Percentiles rank a stretch among this genome's conserved stretches.
Evolutionary conservation across 2,329 filamentous ascomycete genomes (phyloP).

Genomic region (Fusarium odoratissimum): DNA sequence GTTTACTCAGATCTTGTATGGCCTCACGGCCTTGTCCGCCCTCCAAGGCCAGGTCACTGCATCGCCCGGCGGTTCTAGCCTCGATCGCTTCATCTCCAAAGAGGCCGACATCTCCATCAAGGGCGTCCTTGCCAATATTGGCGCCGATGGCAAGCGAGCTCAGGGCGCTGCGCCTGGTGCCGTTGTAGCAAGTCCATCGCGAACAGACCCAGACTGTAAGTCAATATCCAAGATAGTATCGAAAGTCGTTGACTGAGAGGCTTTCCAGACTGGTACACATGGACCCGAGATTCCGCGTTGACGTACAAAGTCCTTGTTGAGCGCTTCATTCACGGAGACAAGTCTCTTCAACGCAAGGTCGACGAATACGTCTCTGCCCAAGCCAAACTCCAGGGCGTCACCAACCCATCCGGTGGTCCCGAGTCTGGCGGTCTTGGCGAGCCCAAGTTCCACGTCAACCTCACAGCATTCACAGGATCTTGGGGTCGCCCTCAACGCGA

Average conservation of each 20-base stretch:
- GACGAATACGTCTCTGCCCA: conserved; percentile 75
- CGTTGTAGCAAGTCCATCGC: conserved; percentile 67
- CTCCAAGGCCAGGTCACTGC: conserved; percentile 15
- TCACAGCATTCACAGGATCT: conserved; percentile 69
- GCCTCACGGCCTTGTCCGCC: neutral
- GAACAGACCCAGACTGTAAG: conserved; percentile 56
- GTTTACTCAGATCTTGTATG: conserved; percentile 12
- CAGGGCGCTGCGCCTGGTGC: conserved; percentile 60
- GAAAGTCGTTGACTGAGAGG: neutral
- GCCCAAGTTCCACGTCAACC: conserved; percentile 76
- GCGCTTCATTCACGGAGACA: conserved; percentile 67
- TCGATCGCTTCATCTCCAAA: conserved; percentile 32
- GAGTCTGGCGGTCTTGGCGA: conserved; percentile 70
- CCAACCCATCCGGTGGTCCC: conserved; percentile 72
- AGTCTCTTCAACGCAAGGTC: conserved; percentile 68
- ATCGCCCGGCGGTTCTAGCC: neutral
- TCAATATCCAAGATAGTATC: fast-evolving
- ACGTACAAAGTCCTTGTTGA: conserved; percentile 76
- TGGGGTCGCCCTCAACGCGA: conserved; percentile 84
- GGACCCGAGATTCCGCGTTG: conserved; percentile 80
- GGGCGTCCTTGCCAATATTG: conserved; percentile 60
- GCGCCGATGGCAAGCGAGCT: conserved; percentile 61
- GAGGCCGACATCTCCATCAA: conserved; percentile 33
- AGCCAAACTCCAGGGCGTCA: conserved; percentile 71
- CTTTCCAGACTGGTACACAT: conserved; percentile 76